Evolutionary conservation across 768 basidiomycete genomes (phyloP), one percentile per base, ranked within the genome.

Genomic region (Cubamyces lactineus): DNA sequence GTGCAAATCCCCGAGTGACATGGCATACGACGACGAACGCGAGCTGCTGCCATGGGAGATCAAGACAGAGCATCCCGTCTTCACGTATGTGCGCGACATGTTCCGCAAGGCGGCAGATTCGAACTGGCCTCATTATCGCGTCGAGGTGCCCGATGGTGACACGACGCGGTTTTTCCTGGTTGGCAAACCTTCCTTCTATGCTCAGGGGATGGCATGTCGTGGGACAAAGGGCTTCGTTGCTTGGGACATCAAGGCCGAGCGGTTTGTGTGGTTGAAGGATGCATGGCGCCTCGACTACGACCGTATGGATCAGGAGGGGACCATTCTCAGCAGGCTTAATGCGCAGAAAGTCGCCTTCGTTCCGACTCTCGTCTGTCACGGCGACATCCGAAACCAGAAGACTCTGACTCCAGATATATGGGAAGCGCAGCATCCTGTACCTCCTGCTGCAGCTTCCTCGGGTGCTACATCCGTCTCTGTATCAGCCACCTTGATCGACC

Each of bases 181-280:
- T 9, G 34, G 34, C 34, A 11, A 6, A 11, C 34, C 34, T 7
- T 6, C 34, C 34, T 34, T 34, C 9, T 34, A 34, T 11, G 34
- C 34, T 11, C 34, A 23, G 19, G 59, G 59, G 2, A 47, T 59
- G 39, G 55, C 53, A 0, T 53, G 63, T 2, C 58, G 59, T 2
- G 58, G 46, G 3, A 64, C 63, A 1, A 54, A 43, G 13, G 55
- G 64, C 16, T 65, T 61, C 28, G 52, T 65, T 12, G 64, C 64
- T 0, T 46, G 34, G 43, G 59, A 65, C 41, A 21, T 49, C 23
- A 8, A 21, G 9, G 26, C 38, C 1, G 38, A 52, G 30, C 42
- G 48, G 48, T 48, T 39, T 40, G 39, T 15, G 19, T 47, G 46
- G 46, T 3, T 47, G 46, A 47, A 47, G 23, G 46, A 47, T 12